Percentiles rank a stretch among this genome's conserved stretches.
Conservation (phyloP, 345 rosid species). For the Erodium maritimum region DNA sequence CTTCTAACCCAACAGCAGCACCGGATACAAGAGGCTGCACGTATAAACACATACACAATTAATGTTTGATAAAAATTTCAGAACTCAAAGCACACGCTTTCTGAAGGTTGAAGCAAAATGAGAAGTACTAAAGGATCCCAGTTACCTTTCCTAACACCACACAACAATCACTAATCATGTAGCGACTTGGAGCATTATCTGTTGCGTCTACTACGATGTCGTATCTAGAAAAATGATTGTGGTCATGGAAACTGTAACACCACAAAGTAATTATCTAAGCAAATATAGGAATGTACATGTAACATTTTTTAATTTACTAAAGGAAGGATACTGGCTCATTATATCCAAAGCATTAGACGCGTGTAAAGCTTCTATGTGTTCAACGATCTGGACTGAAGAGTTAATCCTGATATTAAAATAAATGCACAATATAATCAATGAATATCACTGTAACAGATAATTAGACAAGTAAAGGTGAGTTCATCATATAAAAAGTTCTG, state of each 20-base stretch:
- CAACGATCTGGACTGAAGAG: constrained; percentile 56
- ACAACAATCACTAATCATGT: constrained; percentile 96
- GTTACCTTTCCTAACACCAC: constrained; percentile 83
- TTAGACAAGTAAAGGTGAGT: background rate
- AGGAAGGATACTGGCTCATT: constrained; percentile 72
- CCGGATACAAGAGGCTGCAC: constrained; percentile 95
- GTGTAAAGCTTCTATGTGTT: constrained; percentile 67
- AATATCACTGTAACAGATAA: background rate
- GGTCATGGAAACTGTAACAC: constrained; percentile 26
- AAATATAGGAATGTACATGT: background rate
- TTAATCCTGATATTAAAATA: constrained; percentile 45
- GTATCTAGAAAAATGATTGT: constrained; percentile 37
- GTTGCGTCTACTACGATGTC: constrained; percentile 84
- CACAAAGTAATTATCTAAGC: background rate
- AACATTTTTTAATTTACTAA: background rate
- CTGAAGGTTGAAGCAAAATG: constrained; percentile 3
- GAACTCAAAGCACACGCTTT: background rate
- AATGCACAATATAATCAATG: constrained; percentile 5
- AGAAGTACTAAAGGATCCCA: background rate
- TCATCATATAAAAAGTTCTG: background rate
- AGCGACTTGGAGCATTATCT: constrained; percentile 93
- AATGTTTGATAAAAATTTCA: too few relatives aligned
- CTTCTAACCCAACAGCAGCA: constrained; percentile 92
- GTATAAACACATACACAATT: constrained; percentile 9
- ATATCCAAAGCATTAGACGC: constrained; percentile 87